Base-by-base conservation (phyloP, 2,329 filamentous ascomycete species). In the Aureobasidium mangrovei region DNA sequence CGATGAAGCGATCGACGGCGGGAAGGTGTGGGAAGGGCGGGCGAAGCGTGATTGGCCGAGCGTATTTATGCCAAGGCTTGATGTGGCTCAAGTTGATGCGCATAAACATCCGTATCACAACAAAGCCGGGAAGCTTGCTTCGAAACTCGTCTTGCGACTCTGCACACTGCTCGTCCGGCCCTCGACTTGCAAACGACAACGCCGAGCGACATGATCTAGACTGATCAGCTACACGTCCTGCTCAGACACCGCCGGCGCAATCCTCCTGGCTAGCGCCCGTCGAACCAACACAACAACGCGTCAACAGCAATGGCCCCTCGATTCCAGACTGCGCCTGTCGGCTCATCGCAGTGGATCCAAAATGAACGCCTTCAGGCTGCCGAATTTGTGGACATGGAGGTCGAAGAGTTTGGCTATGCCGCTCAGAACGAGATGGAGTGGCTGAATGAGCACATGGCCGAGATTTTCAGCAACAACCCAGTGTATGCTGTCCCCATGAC, bases 391-490 rank as follows among this genome's bases (percentile, higher is more conserved):
- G 78, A 85, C 44, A 81, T 89, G 54, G 93, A 97, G 69, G 80
- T 88, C 53, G 91, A 97, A 61, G 94, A 98, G 72, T 94, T 97
- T 66, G 82, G 87, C 41, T 97, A 88, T 72, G 89, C 90, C 31
- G 91, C 88, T 58, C 83, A 88, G 56, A 95, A 97, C 71, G 93
- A 98, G 69, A 76, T 97, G 65, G 91, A 97, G 68, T 98, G 93
- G 93, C 77, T 98, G 63, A 97, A 98, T 66, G 93, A 97, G 73
- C 93, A 98, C 70, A 96, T 98, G 91, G 82, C 83, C 47, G 89
- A 95, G 59, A 88, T 98, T 65, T 95, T 97, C 68, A 85, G 84
- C 64, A 83, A 85, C 63, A 86, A 90, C 65, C 83, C 91, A 71
- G 81, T 90, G 93, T 96, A 81, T 65, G 86, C 55, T 39, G 8